phyloP scores from a whole-genome alignment of 202 grass and related monocot genomes.

The Setaria viridis region DNA sequence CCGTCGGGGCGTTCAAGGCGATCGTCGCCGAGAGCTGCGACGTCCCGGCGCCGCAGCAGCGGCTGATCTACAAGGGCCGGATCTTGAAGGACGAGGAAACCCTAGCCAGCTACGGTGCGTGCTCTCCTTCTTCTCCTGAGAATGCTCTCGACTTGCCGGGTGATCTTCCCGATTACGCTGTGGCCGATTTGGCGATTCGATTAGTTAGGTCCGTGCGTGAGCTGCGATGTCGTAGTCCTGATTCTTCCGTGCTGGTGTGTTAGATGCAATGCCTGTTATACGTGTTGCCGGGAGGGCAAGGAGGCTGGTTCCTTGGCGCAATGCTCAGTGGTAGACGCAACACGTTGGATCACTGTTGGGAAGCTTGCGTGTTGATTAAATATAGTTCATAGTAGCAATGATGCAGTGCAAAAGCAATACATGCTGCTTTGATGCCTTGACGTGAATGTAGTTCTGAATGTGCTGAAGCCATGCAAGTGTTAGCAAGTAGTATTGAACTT shows the following conservation, averaged over 20 bases:
- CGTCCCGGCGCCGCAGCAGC: conserved; percentile 82
- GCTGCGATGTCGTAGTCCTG: not conserved
- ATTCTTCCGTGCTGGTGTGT: not conserved
- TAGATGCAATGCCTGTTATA: conserved; percentile 41
- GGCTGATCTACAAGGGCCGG: conserved; percentile 97
- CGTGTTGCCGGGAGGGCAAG: not conserved
- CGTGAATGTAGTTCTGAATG: conserved; percentile 23
- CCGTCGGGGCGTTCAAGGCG: conserved; percentile 77
- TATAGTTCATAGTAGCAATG: not conserved
- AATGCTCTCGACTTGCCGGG: not conserved
- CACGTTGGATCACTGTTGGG: not conserved
- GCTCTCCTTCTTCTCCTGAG: not conserved
- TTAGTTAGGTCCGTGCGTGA: not conserved
- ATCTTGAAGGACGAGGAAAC: conserved; percentile 99
- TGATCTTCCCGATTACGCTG: not conserved
- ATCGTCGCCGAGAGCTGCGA: conserved; percentile 74
- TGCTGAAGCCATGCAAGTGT: not conserved
- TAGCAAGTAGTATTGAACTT: not conserved
- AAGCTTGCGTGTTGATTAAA: not conserved
- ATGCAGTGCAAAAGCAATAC: conserved; percentile 7
- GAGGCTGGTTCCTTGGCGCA: not conserved
- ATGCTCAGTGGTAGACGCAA: conserved; percentile 12
- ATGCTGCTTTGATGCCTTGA: not conserved
- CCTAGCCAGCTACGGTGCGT: conserved; percentile 88
- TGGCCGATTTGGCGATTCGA: not conserved